Conservation (phyloP, 2,329 filamentous ascomycete genomes). For the Cryphonectria carpinicola region DNA sequence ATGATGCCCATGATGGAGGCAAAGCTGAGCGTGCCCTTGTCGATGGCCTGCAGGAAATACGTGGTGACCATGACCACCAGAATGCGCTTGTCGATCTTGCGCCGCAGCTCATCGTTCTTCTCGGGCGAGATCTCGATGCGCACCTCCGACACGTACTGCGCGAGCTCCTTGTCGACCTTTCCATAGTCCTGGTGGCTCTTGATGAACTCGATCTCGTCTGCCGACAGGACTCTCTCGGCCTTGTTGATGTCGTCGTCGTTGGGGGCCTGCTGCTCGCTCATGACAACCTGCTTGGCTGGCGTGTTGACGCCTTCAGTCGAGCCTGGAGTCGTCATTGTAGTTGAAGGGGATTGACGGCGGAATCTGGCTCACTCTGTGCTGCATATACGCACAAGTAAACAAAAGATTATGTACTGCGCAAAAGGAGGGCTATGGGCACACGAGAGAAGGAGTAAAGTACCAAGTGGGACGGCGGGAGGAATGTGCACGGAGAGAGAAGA, state of each 20-base stretch:
- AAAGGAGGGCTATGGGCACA: not conserved
- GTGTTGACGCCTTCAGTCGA: not conserved
- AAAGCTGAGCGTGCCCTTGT: constrained; percentile 69
- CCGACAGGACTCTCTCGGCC: constrained; percentile 27
- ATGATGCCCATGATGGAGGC: constrained; percentile 66
- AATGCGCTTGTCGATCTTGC: constrained; percentile 69
- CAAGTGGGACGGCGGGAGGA: not conserved
- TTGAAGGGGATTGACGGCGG: not conserved
- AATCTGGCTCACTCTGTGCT: not conserved
- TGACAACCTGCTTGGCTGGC: not conserved
- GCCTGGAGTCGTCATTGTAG: not conserved
- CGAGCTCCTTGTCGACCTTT: constrained; percentile 69
- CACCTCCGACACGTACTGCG: constrained; percentile 65
- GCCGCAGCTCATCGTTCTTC: constrained; percentile 64
- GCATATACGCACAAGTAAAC: not conserved
- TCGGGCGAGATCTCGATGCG: constrained; percentile 61
- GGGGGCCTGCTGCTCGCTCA: not conserved
- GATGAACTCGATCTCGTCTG: constrained; percentile 39
- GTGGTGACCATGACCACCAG: constrained; percentile 73
- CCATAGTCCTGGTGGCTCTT: constrained; percentile 53
- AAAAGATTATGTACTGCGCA: not conserved
- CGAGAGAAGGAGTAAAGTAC: not conserved
- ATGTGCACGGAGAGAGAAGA: not conserved
- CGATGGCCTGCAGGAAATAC: constrained; percentile 73
- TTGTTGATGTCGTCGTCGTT: constrained; percentile 18